A percentile compares a stretch with the other conserved stretches of the same genome.
Evolutionary conservation across 176 grass and related monocot species (phyloP).

Genomic region (Pontederia paniculata): DNA sequence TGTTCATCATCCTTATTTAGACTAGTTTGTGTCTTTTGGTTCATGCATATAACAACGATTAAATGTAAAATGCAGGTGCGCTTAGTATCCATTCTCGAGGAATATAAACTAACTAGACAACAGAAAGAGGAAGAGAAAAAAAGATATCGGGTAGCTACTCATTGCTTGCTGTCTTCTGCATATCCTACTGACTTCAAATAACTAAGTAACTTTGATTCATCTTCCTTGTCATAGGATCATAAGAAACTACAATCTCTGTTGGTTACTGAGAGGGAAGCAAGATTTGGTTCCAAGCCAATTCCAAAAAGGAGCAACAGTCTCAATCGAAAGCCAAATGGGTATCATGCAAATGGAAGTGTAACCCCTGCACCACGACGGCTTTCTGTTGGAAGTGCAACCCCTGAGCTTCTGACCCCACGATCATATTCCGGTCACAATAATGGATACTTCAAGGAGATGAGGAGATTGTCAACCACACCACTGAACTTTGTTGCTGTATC

Average conservation of each 20-base stretch:
- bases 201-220: not conserved
- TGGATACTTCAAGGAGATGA: conserved; percentile 52
- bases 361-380: conserved; percentile 49
- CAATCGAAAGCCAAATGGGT: conserved; percentile 50
- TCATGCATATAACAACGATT: not conserved
- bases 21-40: not conserved
- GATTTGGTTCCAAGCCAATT: conserved; percentile 53
- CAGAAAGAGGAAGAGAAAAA: conserved; percentile 71
- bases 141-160: conserved; percentile 38
- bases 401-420: conserved; percentile 67
- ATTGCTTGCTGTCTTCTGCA: conserved; percentile 14
- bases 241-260: conserved; percentile 84
- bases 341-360: conserved; percentile 42
- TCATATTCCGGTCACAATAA: conserved; percentile 59
- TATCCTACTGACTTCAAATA: not conserved
- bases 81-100: conserved; percentile 77
- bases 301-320: conserved; percentile 55
- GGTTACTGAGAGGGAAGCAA: conserved; percentile 65
- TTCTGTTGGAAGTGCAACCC: conserved; percentile 61
- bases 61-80: conserved; percentile 34
- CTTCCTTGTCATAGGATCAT: conserved; percentile 46
- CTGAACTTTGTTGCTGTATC: conserved; percentile 44
- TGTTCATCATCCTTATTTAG: not conserved
- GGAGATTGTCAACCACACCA: conserved; percentile 46
- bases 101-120: conserved; percentile 58